These are phyloP conservation scores for Scedosporium boydii DNA, from an alignment of 2,329 filamentous ascomycete species.

Conservation along the genomic window DNA sequence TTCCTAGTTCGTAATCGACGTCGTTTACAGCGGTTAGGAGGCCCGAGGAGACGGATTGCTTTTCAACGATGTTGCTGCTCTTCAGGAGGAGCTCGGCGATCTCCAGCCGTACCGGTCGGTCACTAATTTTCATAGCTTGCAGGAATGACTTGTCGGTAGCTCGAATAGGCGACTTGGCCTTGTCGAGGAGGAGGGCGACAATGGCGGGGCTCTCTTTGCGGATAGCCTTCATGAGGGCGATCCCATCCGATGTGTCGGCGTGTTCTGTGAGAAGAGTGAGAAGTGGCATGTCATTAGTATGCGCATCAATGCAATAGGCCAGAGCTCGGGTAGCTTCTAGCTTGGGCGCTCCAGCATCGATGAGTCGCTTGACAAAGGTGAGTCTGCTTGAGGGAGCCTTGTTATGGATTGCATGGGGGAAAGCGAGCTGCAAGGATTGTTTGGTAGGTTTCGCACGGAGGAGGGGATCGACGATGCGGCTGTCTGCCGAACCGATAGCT, in stretches of 20 bases:
- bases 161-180: slow-evolving; percentile 25
- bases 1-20: slow-evolving; percentile 41
- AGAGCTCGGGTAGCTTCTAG: slow-evolving; percentile 41
- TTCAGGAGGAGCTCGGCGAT: slow-evolving; percentile 37
- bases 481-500: slow-evolving; percentile 36
- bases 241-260: slow-evolving; percentile 41
- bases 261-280: slow-evolving; percentile 32
- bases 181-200: slow-evolving; percentile 36
- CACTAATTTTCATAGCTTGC: slow-evolving; percentile 23
- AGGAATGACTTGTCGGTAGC: slow-evolving; percentile 29
- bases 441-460: slow-evolving; percentile 30
- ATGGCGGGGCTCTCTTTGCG: slow-evolving; percentile 34
- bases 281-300: slow-evolving; percentile 38
- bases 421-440: slow-evolving; percentile 35
- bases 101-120: slow-evolving; percentile 27
- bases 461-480: slow-evolving; percentile 37
- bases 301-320: slow-evolving; percentile 36
- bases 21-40: slow-evolving; percentile 41
- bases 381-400: slow-evolving; percentile 40
- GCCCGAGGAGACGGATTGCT: slow-evolving; percentile 36
- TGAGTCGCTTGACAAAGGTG: slow-evolving; percentile 37
- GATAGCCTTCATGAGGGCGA: slow-evolving; percentile 36
- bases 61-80: slow-evolving; percentile 29
- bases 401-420: slow-evolving; percentile 44
- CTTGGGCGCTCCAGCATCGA: slow-evolving; percentile 37